These are phyloP conservation scores for Lobosporangium transversale DNA, from an alignment of 192 early-diverging fungal genomes.

Conservation along the genomic window DNA sequence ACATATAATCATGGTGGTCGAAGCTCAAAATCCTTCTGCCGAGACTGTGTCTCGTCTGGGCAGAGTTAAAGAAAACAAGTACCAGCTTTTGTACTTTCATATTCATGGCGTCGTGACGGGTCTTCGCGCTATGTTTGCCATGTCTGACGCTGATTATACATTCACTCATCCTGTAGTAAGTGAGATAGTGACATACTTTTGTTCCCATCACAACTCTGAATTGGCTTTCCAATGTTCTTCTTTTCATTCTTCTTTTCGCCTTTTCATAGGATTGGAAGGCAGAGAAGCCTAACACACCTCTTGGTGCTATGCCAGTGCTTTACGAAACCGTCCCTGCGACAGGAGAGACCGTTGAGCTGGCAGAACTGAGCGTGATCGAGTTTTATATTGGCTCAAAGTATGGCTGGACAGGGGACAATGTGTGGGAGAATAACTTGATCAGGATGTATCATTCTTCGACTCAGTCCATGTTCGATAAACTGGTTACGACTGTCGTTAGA, in stretches of 20 bases:
- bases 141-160: conserved; percentile 18
- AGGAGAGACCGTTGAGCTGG: conserved; percentile 46
- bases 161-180: conserved; percentile 30
- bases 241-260: neutral
- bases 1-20: neutral
- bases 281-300: conserved; percentile 50
- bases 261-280: conserved; percentile 45
- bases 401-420: conserved; percentile 37
- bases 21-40: conserved; percentile 32
- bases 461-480: conserved; percentile 40
- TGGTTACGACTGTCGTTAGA: conserved; percentile 12
- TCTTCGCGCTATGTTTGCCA: conserved; percentile 39
- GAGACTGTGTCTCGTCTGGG: conserved; percentile 14
- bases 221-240: too few species aligned
- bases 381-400: conserved; percentile 56
- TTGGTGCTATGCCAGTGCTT: conserved; percentile 59
- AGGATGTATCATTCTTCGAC: conserved; percentile 31
- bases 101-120: conserved; percentile 34
- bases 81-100: conserved; percentile 21
- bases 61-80: conserved; percentile 28
- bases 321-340: conserved; percentile 41
- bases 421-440: conserved; percentile 45
- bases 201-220: too few species aligned
- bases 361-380: conserved; percentile 57
- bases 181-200: too few species aligned